Evolutionary conservation across 1,284 basidiomycete genomes (phyloP).

Genomic region (Bothia castanella): DNA sequence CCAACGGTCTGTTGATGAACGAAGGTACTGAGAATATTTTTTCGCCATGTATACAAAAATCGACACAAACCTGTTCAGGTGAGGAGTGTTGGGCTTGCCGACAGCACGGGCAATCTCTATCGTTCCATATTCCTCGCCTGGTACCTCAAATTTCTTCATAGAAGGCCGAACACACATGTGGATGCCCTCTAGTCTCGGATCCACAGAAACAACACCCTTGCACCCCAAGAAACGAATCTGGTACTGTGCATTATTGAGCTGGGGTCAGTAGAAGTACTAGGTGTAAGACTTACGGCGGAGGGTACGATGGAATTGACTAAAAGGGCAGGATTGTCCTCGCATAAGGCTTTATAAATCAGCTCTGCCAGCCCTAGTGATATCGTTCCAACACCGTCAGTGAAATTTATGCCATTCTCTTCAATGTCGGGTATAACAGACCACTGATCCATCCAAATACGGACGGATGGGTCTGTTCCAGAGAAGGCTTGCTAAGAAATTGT

Average conservation of each 20-base stretch:
- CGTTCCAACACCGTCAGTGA: slow-evolving; percentile 76
- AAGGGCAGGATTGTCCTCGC: slow-evolving; percentile 40
- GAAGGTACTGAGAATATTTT: not conserved
- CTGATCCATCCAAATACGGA: slow-evolving; percentile 50
- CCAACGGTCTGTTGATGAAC: slow-evolving; percentile 46
- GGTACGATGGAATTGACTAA: slow-evolving; percentile 41
- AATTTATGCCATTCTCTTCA: slow-evolving; percentile 41
- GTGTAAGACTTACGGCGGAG: slow-evolving; percentile 48
- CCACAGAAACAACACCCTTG: slow-evolving; percentile 71
- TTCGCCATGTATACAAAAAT: not conserved
- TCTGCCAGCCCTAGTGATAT: slow-evolving; percentile 59
- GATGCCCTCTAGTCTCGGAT: slow-evolving; percentile 47
- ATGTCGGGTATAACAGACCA: slow-evolving; percentile 62
- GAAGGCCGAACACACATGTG: slow-evolving; percentile 62
- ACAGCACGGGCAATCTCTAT: slow-evolving; percentile 72
- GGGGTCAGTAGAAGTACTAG: not conserved
- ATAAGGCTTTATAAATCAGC: slow-evolving; percentile 55
- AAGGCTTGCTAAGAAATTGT: slow-evolving; percentile 57
- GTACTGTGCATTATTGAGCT: slow-evolving; percentile 40
- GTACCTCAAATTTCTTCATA: slow-evolving; percentile 71
- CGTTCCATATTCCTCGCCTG: slow-evolving; percentile 42
- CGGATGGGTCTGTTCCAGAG: slow-evolving; percentile 71
- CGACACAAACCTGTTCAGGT: slow-evolving; percentile 56
- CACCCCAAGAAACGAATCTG: slow-evolving; percentile 76
- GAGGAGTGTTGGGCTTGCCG: slow-evolving; percentile 50